These are phyloP conservation scores for Conticribra weissflogii DNA, from an alignment of 108 stramenopile species.

Conservation along the genomic window DNA sequence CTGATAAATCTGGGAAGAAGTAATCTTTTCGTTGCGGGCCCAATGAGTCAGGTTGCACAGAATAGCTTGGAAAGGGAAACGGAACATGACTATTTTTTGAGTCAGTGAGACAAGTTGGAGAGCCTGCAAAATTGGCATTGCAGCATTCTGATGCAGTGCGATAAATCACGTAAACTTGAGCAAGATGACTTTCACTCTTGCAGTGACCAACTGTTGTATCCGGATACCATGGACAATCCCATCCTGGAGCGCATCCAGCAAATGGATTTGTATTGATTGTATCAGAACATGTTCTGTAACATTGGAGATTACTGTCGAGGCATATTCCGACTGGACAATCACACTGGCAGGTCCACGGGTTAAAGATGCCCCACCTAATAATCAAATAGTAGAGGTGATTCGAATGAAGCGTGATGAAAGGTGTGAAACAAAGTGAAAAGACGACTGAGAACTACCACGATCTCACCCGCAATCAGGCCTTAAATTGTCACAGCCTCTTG, in stretches of 20 bases:
- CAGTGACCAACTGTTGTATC: conserved; percentile 3
- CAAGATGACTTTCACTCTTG: conserved; percentile 3
- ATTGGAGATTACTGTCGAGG: conserved; percentile 11
- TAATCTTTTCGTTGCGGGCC: background rate
- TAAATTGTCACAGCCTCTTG: background rate
- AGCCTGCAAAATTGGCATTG: background rate
- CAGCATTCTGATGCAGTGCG: conserved; percentile 20
- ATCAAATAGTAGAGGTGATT: too few species aligned
- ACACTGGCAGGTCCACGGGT: conserved; percentile 21
- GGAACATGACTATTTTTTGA: background rate
- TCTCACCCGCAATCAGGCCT: conserved; percentile 3
- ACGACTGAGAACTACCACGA: background rate
- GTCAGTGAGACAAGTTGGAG: conserved; percentile 3
- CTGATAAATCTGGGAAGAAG: conserved; percentile 10
- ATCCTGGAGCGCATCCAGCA: conserved; percentile 13
- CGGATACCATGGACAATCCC: conserved; percentile 23
- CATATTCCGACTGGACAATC: conserved; percentile 24
- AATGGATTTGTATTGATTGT: conserved; percentile 16
- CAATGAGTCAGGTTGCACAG: background rate
- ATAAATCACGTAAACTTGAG: conserved; percentile 5
- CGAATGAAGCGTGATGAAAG: too few species aligned
- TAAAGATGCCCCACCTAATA: background rate
- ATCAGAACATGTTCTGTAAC: conserved; percentile 5
- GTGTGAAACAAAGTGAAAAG: background rate
- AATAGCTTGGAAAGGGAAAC: background rate